Evolutionary conservation across 2,329 filamentous ascomycete genomes (phyloP).

Genomic region (Pyricularia pennisetigena): DNA sequence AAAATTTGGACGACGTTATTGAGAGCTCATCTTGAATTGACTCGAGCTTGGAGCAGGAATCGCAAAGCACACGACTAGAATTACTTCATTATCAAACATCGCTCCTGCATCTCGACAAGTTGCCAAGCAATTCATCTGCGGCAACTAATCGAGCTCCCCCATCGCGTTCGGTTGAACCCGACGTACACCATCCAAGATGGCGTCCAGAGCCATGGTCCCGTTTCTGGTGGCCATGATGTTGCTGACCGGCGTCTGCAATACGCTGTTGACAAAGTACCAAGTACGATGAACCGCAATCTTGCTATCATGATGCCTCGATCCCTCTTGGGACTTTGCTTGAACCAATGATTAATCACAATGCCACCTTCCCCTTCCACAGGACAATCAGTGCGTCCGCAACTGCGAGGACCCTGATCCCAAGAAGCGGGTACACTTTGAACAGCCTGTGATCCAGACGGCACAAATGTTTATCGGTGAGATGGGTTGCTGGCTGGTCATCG

Average conservation of each 20-base stretch:
- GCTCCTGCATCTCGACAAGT: background rate
- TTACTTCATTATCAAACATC: background rate
- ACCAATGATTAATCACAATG: background rate
- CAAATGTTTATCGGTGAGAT: slow-evolving; percentile 98
- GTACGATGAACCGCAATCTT: slow-evolving; percentile 29
- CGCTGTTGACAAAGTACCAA: slow-evolving; percentile 92
- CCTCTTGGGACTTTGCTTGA: background rate
- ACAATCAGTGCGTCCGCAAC: slow-evolving; percentile 93
- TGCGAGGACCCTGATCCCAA: slow-evolving; percentile 62
- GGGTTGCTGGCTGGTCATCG: slow-evolving; percentile 90
- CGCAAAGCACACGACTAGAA: background rate
- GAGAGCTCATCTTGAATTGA: background rate
- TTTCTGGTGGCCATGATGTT: slow-evolving; percentile 94
- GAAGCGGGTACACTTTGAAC: slow-evolving; percentile 70
- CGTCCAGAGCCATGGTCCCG: slow-evolving; percentile 61
- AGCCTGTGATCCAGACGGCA: slow-evolving; percentile 89
- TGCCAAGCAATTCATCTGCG: background rate
- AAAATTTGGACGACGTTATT: background rate
- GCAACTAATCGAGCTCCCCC: background rate
- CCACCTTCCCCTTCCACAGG: slow-evolving; percentile 37
- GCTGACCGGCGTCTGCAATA: slow-evolving; percentile 92
- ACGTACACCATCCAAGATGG: slow-evolving; percentile 40
- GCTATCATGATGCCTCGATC: background rate
- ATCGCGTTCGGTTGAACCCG: background rate
- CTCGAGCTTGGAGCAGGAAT: background rate